phyloP scores from a whole-genome alignment of 768 basidiomycete species.

The Kwoniella botswanensis region DNA sequence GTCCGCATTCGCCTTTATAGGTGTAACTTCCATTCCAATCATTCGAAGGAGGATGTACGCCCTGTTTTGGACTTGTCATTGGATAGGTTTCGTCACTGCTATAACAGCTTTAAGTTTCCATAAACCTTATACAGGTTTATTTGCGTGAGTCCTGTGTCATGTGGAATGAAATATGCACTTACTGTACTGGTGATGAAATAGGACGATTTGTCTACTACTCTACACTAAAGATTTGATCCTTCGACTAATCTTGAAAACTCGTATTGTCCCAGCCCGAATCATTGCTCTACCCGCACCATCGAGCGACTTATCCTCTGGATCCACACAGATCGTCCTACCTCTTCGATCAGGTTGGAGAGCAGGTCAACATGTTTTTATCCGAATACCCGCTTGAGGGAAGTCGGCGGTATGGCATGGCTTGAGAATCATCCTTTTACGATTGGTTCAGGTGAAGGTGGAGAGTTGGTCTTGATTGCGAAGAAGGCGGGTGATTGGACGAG shows the following conservation, averaged over 20 bases:
- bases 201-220: slow-evolving; percentile 62
- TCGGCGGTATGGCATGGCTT: slow-evolving; percentile 56
- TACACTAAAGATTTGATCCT: slow-evolving; percentile 66
- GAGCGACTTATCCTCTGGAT: slow-evolving; percentile 63
- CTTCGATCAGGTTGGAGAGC: slow-evolving; percentile 77
- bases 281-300: slow-evolving; percentile 59
- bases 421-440: slow-evolving; percentile 84
- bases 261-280: slow-evolving; percentile 68
- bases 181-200: slow-evolving; percentile 12
- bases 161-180: too few species aligned
- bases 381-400: slow-evolving; percentile 63
- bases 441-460: slow-evolving; percentile 66
- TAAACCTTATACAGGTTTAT: slow-evolving; percentile 62
- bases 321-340: slow-evolving; percentile 70
- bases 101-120: slow-evolving; percentile 68
- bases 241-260: slow-evolving; percentile 69
- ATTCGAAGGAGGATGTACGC: slow-evolving; percentile 69
- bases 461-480: slow-evolving; percentile 71
- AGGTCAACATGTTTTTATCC: slow-evolving; percentile 79
- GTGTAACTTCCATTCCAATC: slow-evolving; percentile 67
- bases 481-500: slow-evolving; percentile 70
- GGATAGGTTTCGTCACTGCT: slow-evolving; percentile 64
- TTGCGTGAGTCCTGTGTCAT: slow-evolving; percentile 42
- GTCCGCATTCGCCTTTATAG: slow-evolving; percentile 64
- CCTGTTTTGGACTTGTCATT: slow-evolving; percentile 68